Base-by-base conservation (phyloP, 1,139 yeast species). In the Nadsonia starkeyi-henricii region DNA sequence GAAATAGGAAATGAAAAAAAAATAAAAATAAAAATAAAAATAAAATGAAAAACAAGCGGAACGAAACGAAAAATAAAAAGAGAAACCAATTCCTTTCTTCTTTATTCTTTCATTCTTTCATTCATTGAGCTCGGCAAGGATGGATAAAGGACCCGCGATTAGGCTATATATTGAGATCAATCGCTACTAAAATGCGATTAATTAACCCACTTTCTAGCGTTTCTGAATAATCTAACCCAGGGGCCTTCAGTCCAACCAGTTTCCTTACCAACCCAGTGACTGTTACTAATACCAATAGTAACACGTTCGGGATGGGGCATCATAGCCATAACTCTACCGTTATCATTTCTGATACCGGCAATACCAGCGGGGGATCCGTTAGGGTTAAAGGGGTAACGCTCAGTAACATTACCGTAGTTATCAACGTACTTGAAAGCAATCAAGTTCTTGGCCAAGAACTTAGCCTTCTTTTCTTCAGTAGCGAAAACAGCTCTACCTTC, bases 281-380 rank as follows among this genome's bases (percentile, higher is more conserved):
- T 86, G 70, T 89, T 89, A 52, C 94, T 72, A 66, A 85, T 95
- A 62, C 79, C 71, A 69, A 96, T 77, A 51, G 82, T 75, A 46
- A 86, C 93, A 71, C 99, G 85, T 69, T 93, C 99, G 23, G 99
- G 98, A 64, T 93, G 99, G 45, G 99, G 99, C 99, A 93, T 93
- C 88, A 93, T 79, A 2, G 97, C 97, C 60, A 93, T 72, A 3
- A 93, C 96, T 66, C 98, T 80, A 56, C 98, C 98, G 62, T 85
- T 85, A 50, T 84, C 85, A 47, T 91, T 79, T 54, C 84, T 74
- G 53, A 93, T 78, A 73, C 96, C 99, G 43, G 96, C 85, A 61
- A 93, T 85, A 68, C 95, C 97, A 49, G 76, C 77, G 45, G 93
- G 86, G 20, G 96, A 85, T 42, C 99, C 99, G 67, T 93, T 93